Evolutionary conservation across 768 basidiomycete species (phyloP), one percentile per base, ranked within the genome.

Genomic region (Pulveroboletus ravenelii): DNA sequence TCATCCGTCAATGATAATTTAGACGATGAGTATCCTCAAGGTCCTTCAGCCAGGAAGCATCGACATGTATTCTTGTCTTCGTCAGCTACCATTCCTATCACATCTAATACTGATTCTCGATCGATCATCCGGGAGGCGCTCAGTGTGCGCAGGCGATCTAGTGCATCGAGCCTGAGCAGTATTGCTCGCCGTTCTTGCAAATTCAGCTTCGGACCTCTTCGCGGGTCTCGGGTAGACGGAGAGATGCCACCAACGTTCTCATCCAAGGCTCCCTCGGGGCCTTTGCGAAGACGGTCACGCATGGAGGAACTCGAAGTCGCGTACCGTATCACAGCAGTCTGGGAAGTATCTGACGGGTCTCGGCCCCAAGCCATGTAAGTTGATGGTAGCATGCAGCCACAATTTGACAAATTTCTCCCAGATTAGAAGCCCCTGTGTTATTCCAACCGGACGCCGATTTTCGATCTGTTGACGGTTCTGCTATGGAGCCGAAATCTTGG

Each of bases 381-480:
- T n/a, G 6, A n/a, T 27, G n/a, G 13, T 17, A 18, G 12, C 18
- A 25, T 40, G 23, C 30, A 30, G 12, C 32, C 8, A 9, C 23
- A 15, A 27, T 46, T 38, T 57, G 41, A 50, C 39, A 42, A 23
- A 29, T 17, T 44, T 56, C 38, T 51, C 50, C 15, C 58, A 87
- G 86, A 45, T 60, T 88, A 27, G 83, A 86, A 54, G 77, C 81
- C 4, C 87, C 87, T 6, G 72, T 88, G 39, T 59, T 85, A 18
- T 70, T 83, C 27, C 78, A 83, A 41, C 79, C 80, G 5, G 82
- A 84, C 45, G 57, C 66, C 1, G 83, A 81, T 54, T 82, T 82
- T 54, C 78, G 80, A 46, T 82, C 81, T 3, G 57, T 74, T 18
- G 82, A 84, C 57, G 78, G 76, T 30, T 62, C 69, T 3, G 48